These are phyloP conservation scores for Vaccinium macrocarpon DNA, from an alignment of 148 eudicot genomes.

Conservation along the genomic window DNA sequence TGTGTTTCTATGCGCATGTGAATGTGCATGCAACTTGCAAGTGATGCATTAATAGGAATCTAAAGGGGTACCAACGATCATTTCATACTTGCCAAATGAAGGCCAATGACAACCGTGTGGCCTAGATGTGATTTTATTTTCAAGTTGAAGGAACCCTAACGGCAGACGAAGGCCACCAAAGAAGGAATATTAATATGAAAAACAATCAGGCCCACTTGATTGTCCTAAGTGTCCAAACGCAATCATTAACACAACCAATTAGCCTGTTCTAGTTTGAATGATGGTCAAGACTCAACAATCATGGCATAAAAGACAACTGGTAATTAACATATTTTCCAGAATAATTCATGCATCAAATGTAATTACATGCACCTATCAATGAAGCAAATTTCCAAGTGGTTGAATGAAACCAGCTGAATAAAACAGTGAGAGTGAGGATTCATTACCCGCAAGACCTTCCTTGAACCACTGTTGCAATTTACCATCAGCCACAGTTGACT, in stretches of 20 bases:
- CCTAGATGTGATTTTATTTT: neutral
- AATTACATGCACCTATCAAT: neutral
- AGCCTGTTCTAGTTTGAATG: neutral
- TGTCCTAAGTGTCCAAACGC: neutral
- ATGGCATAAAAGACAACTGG: neutral
- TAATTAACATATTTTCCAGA: neutral
- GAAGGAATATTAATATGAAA: neutral
- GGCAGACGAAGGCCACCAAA: neutral
- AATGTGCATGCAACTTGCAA: neutral
- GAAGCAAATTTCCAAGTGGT: neutral
- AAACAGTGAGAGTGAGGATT: neutral
- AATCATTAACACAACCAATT: neutral
- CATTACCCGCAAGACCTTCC: conserved; percentile 89
- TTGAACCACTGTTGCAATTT: conserved; percentile 87
- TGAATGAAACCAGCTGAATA: neutral
- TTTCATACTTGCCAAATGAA: neutral
- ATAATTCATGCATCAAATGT: neutral
- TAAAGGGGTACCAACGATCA: neutral
- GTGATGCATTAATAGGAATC: neutral
- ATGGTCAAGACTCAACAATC: neutral
- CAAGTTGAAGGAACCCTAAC: conserved; percentile 4
- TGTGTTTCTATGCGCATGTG: neutral
- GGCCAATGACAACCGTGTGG: neutral
- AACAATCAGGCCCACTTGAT: neutral
- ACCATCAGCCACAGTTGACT: conserved; percentile 54